Percentiles rank a stretch among this genome's conserved stretches.
These are phyloP conservation scores for Annona cherimola DNA, from an alignment of 164 flowering plant genomes.

Conservation along the genomic window DNA sequence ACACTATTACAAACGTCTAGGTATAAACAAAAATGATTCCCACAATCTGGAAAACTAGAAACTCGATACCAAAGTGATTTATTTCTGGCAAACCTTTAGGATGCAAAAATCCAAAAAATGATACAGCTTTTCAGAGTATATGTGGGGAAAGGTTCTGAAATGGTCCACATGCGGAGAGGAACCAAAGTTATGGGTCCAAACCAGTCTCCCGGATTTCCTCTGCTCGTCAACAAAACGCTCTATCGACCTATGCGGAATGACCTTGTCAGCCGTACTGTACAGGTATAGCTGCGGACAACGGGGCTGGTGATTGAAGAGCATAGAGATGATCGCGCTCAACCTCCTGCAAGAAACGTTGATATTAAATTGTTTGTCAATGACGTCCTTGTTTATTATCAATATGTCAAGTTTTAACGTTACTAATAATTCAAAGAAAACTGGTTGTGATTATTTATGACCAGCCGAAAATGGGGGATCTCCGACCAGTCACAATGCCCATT, in stretches of 20 bases:
- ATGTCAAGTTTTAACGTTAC: no score
- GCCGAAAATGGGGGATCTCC: no score
- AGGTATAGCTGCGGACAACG: constrained; percentile 83
- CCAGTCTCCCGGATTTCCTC: constrained; percentile 46
- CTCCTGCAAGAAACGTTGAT: constrained; percentile 38
- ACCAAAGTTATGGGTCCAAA: constrained; percentile 49
- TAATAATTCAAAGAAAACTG: no score
- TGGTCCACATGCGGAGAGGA: constrained; percentile 96
- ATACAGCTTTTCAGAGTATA: constrained; percentile 44
- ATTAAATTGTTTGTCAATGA: no score
- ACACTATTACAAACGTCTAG: no score
- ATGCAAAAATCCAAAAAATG: constrained; percentile 57
- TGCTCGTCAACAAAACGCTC: constrained; percentile 58
- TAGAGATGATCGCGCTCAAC: constrained; percentile 39
- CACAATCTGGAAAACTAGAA: not conserved
- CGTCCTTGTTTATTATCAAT: no score
- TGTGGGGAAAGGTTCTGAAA: constrained; percentile 64
- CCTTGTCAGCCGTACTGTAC: constrained; percentile 82
- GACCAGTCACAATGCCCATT: no score
- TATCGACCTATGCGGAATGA: constrained; percentile 56
- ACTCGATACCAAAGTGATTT: not conserved
- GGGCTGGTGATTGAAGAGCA: constrained; percentile 63
- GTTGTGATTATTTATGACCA: no score
- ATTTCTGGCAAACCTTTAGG: constrained; percentile 4
- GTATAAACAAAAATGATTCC: not conserved